phyloP scores from a whole-genome alignment of 176 grass and related monocot species.

The Tillandsia leiboldiana region DNA sequence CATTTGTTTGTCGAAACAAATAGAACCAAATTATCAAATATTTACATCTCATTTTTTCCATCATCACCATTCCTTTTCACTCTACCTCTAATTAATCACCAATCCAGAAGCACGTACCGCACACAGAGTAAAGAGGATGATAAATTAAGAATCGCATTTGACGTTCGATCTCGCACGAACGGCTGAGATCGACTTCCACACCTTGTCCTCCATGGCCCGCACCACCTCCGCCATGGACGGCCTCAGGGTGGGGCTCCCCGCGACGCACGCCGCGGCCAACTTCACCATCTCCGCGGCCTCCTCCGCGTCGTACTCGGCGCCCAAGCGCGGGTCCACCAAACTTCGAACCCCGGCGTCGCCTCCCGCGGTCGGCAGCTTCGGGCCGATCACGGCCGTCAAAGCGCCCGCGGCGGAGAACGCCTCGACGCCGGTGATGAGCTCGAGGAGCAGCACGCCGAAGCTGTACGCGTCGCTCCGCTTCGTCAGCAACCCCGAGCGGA shows the following conservation, averaged over 20 bases:
- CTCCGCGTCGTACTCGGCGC: conserved; percentile 22
- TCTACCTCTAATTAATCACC: too few relatives aligned
- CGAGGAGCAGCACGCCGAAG: conserved; percentile 88
- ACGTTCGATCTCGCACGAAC: conserved; percentile 28
- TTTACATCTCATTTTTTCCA: too few relatives aligned
- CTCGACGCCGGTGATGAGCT: conserved; percentile 56
- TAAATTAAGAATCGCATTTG: conserved; percentile 25
- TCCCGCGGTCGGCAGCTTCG: conserved; percentile 22
- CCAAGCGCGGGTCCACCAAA: conserved; percentile 47
- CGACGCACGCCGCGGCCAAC: conserved; percentile 36
- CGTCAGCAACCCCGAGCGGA: conserved; percentile 58
- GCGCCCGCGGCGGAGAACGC: conserved; percentile 45
- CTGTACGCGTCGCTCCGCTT: conserved; percentile 88
- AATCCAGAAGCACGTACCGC: too few relatives aligned
- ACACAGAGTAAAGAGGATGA: too few relatives aligned
- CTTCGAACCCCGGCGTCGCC: conserved; percentile 16
- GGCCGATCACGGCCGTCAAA: conserved; percentile 43
- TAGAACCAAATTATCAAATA: too few relatives aligned
- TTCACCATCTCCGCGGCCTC: conserved; percentile 43
- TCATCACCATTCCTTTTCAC: too few relatives aligned
- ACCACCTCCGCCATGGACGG: conserved; percentile 67
- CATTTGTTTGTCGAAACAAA: too few relatives aligned
- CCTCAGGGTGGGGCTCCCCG: conserved; percentile 34
- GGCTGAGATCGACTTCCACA: conserved; percentile 33
- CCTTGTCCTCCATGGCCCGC: conserved; percentile 42